Base-by-base conservation (phyloP, 371 early-diverging fungal species). In the Mortierella sp. region DNA sequence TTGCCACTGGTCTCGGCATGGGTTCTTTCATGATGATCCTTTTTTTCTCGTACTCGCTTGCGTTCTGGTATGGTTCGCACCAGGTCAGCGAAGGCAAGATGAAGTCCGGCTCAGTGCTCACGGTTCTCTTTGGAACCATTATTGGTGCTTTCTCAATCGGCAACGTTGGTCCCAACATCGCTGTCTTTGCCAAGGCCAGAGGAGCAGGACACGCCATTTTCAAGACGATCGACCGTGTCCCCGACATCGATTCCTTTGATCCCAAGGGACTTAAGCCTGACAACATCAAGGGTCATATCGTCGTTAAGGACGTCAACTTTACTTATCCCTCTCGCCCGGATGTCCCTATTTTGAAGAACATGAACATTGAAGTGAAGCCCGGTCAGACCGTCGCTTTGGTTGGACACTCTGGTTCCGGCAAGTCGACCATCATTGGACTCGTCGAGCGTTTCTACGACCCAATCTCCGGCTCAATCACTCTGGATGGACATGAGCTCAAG, bases 381-480 rank as follows among this genome's bases (percentile, higher is more conserved):
- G 95, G 95, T 29, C 84, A 89, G 68, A 93, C 91, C 19, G 88
- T 92, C 14, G 95, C 93, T 4, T 83, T 94, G 57, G 94, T 93
- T 18, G 95, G 94, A 47, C 86, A 88, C 46, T 94, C 94, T 43
- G 98, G 98, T 25, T 90, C 91, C 43, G 97, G 98, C 51, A 96
- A 96, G 77, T 94, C 95, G 16, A 97, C 98, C 25, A 91, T 93
- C 46, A 85, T 98, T 53, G 91, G 92, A 57, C 89, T 98, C 28
- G 61, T 97, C 37, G 93, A 95, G 79, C 94, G 99, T 59, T 96
- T 97, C 82, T 99, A 99, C 80, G 90, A 93, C 66, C 87, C 92
- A 3, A 67, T 74, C 16, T 71, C 65, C 29, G 96, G 96, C 43
- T 61, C 79, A 1, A 85, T 96, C 37, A 66, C 75, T 21, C 28